phyloP scores from a whole-genome alignment of 306 rosid species.

The Gastrolobium villosum region DNA sequence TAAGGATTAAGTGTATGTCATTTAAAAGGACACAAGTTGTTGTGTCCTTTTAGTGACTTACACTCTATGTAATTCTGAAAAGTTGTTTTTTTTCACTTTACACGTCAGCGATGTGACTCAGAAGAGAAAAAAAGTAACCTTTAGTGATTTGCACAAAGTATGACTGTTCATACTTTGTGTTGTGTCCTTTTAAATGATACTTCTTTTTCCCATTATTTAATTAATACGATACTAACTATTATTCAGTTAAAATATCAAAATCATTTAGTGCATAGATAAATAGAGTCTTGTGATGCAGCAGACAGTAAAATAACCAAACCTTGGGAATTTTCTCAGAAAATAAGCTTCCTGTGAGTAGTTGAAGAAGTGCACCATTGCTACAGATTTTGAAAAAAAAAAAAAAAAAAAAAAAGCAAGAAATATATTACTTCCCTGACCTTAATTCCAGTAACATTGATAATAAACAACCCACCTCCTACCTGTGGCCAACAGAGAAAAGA shows the following conservation, averaged over 20 bases:
- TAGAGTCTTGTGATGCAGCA: constrained; percentile 14
- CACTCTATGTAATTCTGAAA: no score
- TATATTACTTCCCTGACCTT: constrained; percentile 17
- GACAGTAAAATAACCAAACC: constrained; percentile 57
- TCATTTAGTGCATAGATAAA: constrained; percentile 8
- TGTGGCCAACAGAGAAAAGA: constrained; percentile 87
- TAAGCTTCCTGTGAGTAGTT: constrained; percentile 61
- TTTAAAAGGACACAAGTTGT: no score
- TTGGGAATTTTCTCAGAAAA: constrained; percentile 62
- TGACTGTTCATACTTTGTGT: no score
- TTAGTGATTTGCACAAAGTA: no score
- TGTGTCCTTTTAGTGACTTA: no score
- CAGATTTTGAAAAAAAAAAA: constrained; percentile 25
- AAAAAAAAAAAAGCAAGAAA: constrained; percentile 21
- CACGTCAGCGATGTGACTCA: no score
- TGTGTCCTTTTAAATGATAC: no score
- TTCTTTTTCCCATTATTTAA: no score
- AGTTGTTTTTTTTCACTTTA: no score
- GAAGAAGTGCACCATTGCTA: constrained; percentile 69
- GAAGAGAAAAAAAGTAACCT: no score
- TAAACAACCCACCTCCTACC: constrained; percentile 58
- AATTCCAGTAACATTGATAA: constrained; percentile 48
- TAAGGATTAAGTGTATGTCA: no score
- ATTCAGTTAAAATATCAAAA: constrained; percentile 24
- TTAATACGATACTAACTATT: not conserved